Conservation (phyloP, 192 early-diverging fungal species). For the Endogone sp. region DNA sequence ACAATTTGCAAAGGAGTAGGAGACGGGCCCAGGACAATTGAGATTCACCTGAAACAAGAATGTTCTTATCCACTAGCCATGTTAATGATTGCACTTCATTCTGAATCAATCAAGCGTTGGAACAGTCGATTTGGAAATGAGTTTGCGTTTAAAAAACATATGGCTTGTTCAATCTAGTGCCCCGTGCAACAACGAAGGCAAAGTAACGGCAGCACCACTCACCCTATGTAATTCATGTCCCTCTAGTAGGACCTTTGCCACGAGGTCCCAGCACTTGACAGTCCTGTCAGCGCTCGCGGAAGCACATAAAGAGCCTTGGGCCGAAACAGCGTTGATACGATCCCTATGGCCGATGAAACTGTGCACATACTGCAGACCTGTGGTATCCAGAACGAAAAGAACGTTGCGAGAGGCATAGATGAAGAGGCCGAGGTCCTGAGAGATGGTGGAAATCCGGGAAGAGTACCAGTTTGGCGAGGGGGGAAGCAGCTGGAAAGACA, state of each 20-base stretch:
- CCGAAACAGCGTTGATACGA: not conserved
- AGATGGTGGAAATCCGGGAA: not conserved
- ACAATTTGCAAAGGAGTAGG: no score
- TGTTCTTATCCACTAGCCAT: not conserved
- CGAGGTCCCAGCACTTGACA: conserved; percentile 79
- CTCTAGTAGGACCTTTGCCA: not conserved
- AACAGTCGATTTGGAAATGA: no score
- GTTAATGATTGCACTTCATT: not conserved
- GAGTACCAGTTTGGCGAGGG: not conserved
- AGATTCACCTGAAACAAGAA: not conserved
- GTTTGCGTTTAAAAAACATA: no score
- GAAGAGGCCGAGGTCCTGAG: not conserved
- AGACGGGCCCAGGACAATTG: no score
- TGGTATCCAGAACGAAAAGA: not conserved
- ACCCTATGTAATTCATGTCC: not conserved
- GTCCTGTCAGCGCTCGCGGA: conserved; percentile 79
- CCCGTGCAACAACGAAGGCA: no score
- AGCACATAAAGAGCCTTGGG: conserved; percentile 44
- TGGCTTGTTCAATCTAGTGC: no score
- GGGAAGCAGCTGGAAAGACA: not conserved
- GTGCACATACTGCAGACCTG: not conserved
- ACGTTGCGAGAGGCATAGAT: not conserved
- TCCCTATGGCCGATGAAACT: not conserved
- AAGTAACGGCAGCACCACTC: not conserved
- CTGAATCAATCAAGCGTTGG: not conserved